A percentile compares a stretch with the other conserved stretches of the same genome.
Conservation (phyloP, 768 basidiomycete species). For the Tylopilus vinaceipallidus region DNA sequence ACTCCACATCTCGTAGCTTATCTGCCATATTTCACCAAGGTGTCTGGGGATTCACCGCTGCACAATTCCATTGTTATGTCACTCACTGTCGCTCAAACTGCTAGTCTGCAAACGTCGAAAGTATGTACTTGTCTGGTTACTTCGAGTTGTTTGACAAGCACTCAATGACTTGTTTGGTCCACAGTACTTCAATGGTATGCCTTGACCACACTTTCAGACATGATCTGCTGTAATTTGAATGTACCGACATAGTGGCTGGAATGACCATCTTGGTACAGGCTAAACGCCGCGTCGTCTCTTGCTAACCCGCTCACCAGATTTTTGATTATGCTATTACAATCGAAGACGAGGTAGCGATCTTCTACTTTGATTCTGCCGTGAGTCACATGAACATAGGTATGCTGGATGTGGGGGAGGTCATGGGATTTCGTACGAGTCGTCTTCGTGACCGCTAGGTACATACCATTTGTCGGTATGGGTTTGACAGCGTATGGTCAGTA, state of each 20-base stretch:
- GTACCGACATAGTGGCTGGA: background rate
- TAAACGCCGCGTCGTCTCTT: background rate
- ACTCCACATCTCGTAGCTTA: too few species aligned
- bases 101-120: background rate
- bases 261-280: background rate
- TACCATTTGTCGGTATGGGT: background rate
- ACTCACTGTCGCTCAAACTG: background rate
- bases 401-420: background rate
- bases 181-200: background rate
- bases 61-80: too few species aligned
- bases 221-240: background rate
- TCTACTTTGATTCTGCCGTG: too few species aligned
- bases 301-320: background rate
- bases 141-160: background rate
- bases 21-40: too few species aligned
- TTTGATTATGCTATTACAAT: background rate
- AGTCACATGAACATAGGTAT: background rate
- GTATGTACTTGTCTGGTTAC: background rate
- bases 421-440: background rate
- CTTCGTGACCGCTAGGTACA: background rate
- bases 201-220: background rate
- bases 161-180: background rate
- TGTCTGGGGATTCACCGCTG: too few species aligned
- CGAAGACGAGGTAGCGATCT: background rate
- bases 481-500: background rate